Base-by-base conservation (phyloP, 1,284 basidiomycete species). In the Austroboletus niveus region DNA sequence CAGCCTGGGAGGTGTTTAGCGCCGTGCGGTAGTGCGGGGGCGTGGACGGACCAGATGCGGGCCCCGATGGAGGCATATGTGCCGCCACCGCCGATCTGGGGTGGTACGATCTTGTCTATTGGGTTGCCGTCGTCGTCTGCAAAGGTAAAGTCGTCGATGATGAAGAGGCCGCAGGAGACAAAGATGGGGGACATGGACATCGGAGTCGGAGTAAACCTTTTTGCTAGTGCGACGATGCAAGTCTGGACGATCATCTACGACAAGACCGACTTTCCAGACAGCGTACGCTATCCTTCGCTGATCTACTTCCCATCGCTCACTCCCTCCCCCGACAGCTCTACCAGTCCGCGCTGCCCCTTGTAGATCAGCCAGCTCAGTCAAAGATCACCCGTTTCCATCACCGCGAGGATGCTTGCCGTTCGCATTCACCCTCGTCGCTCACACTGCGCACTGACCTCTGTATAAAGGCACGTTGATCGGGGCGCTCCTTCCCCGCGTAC, bases 1-100 rank as follows among this genome's bases (percentile, higher is more conserved):
- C 8, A 92, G 71, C 89, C 88, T 89, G 62, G 43, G 6, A n/a
- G 42, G 20, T 4, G 24, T 6, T 55, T 14, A 49, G 55, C 8
- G 0, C 14, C 2, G 35, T 3, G 1, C 2, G 45, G 24, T 35
- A 11, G n/a, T 24, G 22, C 22, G 10, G 38, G 8, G n/a, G 14
- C 36, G 9, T n/a, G 40, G 45, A 40, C 66, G 55, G 48, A 89
- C 91, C 92, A 92, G 64, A 94, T 81, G 35, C 92, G 79, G 22
- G 89, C 85, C 5, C 92, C 92, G 40, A 94, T 76, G 40, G 76
- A 73, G 51, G 87, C 85, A 66, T 89, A 90, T 0, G 85, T 89
- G 1, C 94, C 94, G 7, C 92, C 94, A 1, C 94, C 94, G 31
- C 94, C 94, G 54, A 97, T 92, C 89, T 94, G 53, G 43, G 22